phyloP scores from a whole-genome alignment of 2,329 filamentous ascomycete species.

The Colletotrichum plurivorum region DNA sequence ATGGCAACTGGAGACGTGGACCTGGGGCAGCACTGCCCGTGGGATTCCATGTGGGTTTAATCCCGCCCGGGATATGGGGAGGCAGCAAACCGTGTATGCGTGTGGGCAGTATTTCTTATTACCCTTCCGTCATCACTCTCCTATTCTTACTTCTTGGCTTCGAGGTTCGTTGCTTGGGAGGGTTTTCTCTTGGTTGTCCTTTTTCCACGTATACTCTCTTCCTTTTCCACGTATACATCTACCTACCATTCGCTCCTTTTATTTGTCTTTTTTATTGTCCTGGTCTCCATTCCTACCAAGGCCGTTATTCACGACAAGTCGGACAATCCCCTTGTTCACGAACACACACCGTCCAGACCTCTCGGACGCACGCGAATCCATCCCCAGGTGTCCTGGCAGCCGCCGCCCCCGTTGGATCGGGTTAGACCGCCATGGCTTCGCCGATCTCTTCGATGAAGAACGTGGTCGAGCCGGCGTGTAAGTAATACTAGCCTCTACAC shows the following conservation, averaged over 20 bases:
- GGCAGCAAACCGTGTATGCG: background rate
- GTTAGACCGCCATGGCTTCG: conserved; percentile 29
- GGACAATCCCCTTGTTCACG: background rate
- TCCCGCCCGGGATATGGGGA: conserved; percentile 15
- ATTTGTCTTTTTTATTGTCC: background rate
- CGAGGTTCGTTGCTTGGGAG: conserved; percentile 8
- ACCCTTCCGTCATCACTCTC: conserved; percentile 21
- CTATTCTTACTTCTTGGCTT: background rate
- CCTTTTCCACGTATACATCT: conserved; percentile 12
- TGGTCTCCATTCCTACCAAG: background rate
- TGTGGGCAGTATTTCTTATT: conserved; percentile 20
- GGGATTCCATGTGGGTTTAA: conserved; percentile 21
- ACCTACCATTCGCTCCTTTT: conserved; percentile 9
- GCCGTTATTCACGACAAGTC: background rate
- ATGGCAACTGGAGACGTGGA: conserved; percentile 2
- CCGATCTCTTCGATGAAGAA: conserved; percentile 33
- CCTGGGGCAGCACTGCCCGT: conserved; percentile 1
- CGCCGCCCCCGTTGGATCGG: background rate
- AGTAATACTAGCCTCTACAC: conserved; percentile 4
- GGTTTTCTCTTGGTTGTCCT: background rate
- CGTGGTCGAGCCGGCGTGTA: conserved; percentile 37
- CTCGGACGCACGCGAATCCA: background rate
- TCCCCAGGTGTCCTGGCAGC: background rate
- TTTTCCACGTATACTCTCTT: too few species aligned
- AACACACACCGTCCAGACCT: background rate